Evolutionary conservation across 192 early-diverging fungal species (phyloP), one percentile per base, ranked within the genome.

Genomic region (Globomyces pollinis-pini): DNA sequence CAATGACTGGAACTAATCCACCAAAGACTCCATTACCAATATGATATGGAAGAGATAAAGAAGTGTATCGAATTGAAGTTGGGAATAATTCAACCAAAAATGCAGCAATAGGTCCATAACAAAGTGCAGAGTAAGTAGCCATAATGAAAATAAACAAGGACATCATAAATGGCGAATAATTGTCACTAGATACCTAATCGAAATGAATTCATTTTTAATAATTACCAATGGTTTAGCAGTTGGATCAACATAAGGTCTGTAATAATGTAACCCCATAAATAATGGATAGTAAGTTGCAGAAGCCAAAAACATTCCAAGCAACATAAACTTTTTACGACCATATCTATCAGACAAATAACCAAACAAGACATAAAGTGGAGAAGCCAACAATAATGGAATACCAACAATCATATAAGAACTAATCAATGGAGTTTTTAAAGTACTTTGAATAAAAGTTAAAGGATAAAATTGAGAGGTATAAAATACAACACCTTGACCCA

Each of bases 41-140:
- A 50, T 61, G 60, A 57, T 65, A 64, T 47, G 64, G 64, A n/a
- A 66, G n/a, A 0, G 62, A 59, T 2, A 66, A 3, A 38, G 51
- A 59, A 3, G 66, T 68, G 45, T 50, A 68, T 3, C 66, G 53
- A 21, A 68, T 64, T 4, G 16, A 9, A 23, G 66, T 68, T 7
- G 66, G 66, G 45, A 68, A 68, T 16, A 68, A 23, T 50, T 68
- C 66, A 7, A 59, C 65, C 23, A 68, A 41, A 34, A 60, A 66
- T 21, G 66, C 66, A n/a, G 62, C 60, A 11, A 68, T 65, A 13
- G 66, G 66, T 9, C 64, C 66, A 35, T 68, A 68, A 15, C 36
- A 49, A n/a, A 67, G 24, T 1, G 50, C 43, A 29, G 11, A 24
- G 20, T 20, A 26, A 2, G 28, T 24, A 49, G 35, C 33, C 34